Conservation (phyloP, 768 basidiomycete genomes). For the Macrolepiota dolichaula region DNA sequence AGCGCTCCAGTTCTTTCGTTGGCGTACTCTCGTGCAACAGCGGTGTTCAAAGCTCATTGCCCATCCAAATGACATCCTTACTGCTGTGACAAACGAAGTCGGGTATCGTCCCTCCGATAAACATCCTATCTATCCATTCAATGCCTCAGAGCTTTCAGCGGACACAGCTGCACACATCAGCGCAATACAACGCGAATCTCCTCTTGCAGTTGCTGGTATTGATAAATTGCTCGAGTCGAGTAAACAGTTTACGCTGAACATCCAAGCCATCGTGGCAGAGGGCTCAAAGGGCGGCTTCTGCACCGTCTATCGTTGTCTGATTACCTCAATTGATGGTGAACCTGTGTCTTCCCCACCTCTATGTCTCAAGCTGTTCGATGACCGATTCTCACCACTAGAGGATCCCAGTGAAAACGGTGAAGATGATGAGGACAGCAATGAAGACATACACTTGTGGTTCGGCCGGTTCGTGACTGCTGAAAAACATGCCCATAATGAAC, state of each 20-base stretch:
- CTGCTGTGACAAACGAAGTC: slow-evolving; percentile 7
- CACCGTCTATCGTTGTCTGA: slow-evolving; percentile 15
- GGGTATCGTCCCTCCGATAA: neutral
- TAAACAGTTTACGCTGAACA: slow-evolving; percentile 12
- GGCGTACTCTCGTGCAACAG: slow-evolving; percentile 18
- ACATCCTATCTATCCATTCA: slow-evolving; percentile 10
- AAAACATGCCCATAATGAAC: slow-evolving; percentile 19
- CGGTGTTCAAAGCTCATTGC: slow-evolving; percentile 15
- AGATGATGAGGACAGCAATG: too few species aligned
- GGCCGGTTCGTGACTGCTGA: slow-evolving; percentile 15
- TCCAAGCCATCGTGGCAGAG: slow-evolving; percentile 13
- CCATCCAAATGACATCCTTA: slow-evolving; percentile 15
- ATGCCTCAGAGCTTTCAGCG: slow-evolving; percentile 12
- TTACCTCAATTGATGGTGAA: slow-evolving; percentile 18
- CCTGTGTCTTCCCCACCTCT: slow-evolving; percentile 13
- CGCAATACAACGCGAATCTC: slow-evolving; percentile 10
- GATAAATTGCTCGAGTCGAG: slow-evolving; percentile 3
- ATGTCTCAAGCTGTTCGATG: slow-evolving; percentile 20
- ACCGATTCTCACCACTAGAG: slow-evolving; percentile 17
- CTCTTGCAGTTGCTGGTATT: slow-evolving; percentile 10
- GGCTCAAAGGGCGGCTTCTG: slow-evolving; percentile 8
- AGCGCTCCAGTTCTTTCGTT: slow-evolving; percentile 26
- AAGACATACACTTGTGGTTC: slow-evolving; percentile 9
- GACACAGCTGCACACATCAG: slow-evolving; percentile 12
- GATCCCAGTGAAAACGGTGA: slow-evolving; percentile 12